Conservation (phyloP, 331 rosid genomes). For the Saraca asoca region DNA sequence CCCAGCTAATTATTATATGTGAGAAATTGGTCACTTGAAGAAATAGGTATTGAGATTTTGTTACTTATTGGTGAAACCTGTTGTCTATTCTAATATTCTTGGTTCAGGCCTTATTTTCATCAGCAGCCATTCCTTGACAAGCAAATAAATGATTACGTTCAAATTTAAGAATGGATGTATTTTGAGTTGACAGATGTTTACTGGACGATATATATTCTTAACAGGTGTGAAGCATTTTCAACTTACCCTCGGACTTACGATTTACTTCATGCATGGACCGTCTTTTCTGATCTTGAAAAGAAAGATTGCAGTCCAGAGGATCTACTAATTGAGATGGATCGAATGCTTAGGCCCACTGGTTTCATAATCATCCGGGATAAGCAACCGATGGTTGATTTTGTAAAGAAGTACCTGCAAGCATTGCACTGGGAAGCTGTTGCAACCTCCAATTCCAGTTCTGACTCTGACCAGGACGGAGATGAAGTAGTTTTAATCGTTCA, state of each 20-base stretch:
- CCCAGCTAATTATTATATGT: neutral
- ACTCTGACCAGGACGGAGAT: conserved; percentile 54
- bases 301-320: conserved; percentile 72
- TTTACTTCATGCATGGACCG: conserved; percentile 74
- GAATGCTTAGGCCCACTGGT: conserved; percentile 74
- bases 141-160: conserved; percentile 18
- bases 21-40: neutral
- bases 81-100: conserved; percentile 5
- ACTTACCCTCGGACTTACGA: conserved; percentile 83
- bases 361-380: conserved; percentile 65
- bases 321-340: conserved; percentile 81
- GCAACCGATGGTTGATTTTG: conserved; percentile 58
- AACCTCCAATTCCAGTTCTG: conserved; percentile 49
- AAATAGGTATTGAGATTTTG: neutral
- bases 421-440: conserved; percentile 86
- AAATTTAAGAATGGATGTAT: conserved; percentile 9
- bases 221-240: conserved; percentile 84
- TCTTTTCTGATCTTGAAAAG: conserved; percentile 71
- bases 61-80: conserved; percentile 9
- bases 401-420: conserved; percentile 59
- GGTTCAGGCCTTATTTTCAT: neutral
- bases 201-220: conserved; percentile 27
- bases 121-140: neutral
- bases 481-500: conserved; percentile 62
- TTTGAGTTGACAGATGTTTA: conserved; percentile 15